A percentile compares a stretch with the other conserved stretches of the same genome.
Conservation (phyloP, 331 rosid genomes). For the Quercus phellos region DNA sequence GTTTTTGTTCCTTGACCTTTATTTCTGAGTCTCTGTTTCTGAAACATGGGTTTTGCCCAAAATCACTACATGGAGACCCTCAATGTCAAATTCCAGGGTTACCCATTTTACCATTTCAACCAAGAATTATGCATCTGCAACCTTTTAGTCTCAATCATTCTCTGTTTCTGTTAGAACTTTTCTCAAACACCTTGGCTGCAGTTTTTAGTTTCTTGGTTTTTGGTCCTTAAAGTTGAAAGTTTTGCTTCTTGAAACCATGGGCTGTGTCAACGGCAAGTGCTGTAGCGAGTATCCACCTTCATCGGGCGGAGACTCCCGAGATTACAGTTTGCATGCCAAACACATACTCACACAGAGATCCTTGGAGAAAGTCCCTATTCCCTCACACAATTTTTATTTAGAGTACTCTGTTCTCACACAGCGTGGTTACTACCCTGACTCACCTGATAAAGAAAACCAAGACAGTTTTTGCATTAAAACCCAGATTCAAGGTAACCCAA, state of each 20-base stretch:
- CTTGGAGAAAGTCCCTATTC: constrained; percentile 55
- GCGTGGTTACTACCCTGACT: constrained; percentile 90
- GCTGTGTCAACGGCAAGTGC: constrained; percentile 83
- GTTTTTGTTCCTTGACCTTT: constrained; percentile 24
- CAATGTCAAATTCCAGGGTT: constrained; percentile 33
- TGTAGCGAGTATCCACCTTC: constrained; percentile 51
- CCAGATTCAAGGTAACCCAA: constrained; percentile 73
- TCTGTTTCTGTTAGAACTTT: constrained; percentile 12
- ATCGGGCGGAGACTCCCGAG: constrained; percentile 54
- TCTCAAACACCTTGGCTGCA: constrained; percentile 19
- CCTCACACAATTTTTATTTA: constrained; percentile 62
- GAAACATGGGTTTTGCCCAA: constrained; percentile 16
- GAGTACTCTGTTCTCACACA: constrained; percentile 79
- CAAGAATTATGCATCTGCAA: constrained; percentile 9
- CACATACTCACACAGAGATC: constrained; percentile 65
- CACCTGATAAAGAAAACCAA: constrained; percentile 73
- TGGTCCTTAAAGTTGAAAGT: constrained; percentile 6
- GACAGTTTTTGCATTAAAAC: constrained; percentile 66
- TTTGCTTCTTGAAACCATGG: constrained; percentile 44
- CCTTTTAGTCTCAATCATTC: background rate
- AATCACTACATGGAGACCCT: constrained; percentile 22
- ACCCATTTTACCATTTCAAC: constrained; percentile 6
- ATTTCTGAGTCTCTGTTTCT: constrained; percentile 8
- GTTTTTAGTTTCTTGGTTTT: constrained; percentile 16
- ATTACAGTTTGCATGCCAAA: constrained; percentile 42